A percentile compares a stretch with the other conserved stretches of the same genome.
phyloP scores from a whole-genome alignment of 2,329 filamentous ascomycete genomes.

The Lachnellula arida region DNA sequence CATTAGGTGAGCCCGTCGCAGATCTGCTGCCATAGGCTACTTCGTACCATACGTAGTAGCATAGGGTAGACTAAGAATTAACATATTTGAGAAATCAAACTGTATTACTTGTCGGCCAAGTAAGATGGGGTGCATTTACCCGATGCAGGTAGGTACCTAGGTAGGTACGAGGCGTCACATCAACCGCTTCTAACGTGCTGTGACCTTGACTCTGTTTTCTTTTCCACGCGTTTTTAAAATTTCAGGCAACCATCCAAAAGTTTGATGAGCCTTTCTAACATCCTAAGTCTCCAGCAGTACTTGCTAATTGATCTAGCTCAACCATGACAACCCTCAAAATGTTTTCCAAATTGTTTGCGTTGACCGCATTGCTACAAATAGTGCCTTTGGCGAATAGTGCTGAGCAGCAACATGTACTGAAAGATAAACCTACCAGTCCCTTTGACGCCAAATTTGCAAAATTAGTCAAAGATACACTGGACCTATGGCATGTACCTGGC shows the following conservation, averaged over 20 bases:
- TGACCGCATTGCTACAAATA: not conserved
- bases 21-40: not conserved
- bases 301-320: no score
- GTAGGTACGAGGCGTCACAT: no score
- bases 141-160: not conserved
- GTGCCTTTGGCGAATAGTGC: not conserved
- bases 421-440: constrained; percentile 6
- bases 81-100: not conserved
- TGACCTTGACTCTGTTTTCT: no score
- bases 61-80: constrained; percentile 6
- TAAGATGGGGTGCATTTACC: not conserved
- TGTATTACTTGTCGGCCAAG: not conserved
- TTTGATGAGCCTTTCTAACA: not conserved
- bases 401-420: constrained; percentile 7
- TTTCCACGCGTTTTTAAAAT: no score
- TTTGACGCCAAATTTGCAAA: constrained; percentile 18
- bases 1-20: not conserved
- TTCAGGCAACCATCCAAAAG: not conserved
- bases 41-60: not conserved
- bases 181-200: no score
- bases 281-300: not conserved
- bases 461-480: constrained; percentile 30
- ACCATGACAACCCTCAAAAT: not conserved
- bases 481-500: constrained; percentile 45
- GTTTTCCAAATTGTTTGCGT: not conserved